phyloP scores from a whole-genome alignment of 1,139 yeast genomes.

The Neolecta irregularis region DNA sequence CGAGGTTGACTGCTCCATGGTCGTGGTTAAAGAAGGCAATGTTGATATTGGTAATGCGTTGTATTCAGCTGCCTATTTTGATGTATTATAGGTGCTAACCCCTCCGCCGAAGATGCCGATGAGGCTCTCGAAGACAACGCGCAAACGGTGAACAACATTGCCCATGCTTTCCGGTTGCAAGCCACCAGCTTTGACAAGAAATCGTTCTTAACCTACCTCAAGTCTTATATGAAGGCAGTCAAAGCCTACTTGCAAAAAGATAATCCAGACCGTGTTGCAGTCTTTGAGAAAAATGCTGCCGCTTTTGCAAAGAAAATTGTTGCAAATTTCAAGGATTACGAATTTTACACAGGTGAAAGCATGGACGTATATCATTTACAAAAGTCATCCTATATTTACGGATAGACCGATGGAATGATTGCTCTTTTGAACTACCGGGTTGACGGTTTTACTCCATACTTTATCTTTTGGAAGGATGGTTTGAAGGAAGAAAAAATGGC shows the following conservation, averaged over 20 bases:
- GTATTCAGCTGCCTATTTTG: neutral
- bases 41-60: slow-evolving; percentile 45
- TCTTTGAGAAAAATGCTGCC: slow-evolving; percentile 92
- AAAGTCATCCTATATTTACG: neutral
- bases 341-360: slow-evolving; percentile 97
- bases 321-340: slow-evolving; percentile 95
- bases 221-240: slow-evolving; percentile 85
- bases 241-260: slow-evolving; percentile 59
- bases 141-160: slow-evolving; percentile 92
- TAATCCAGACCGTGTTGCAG: slow-evolving; percentile 71
- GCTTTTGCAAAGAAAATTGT: slow-evolving; percentile 90
- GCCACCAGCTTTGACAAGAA: slow-evolving; percentile 93
- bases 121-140: slow-evolving; percentile 73
- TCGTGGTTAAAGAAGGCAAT: slow-evolving; percentile 67
- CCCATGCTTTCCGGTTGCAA: slow-evolving; percentile 95
- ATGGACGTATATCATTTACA: slow-evolving; percentile 76
- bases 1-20: slow-evolving; percentile 94
- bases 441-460: slow-evolving; percentile 96
- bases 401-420: slow-evolving; percentile 48
- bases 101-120: slow-evolving; percentile 90
- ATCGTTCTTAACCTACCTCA: slow-evolving; percentile 77
- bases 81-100: slow-evolving; percentile 64
- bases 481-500: slow-evolving; percentile 61
- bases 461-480: slow-evolving; percentile 99
- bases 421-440: slow-evolving; percentile 98